Evolutionary conservation across 2,329 filamentous ascomycete genomes (phyloP), one percentile per base, ranked within the genome.

Genomic region (Scedosporium minutisporum): DNA sequence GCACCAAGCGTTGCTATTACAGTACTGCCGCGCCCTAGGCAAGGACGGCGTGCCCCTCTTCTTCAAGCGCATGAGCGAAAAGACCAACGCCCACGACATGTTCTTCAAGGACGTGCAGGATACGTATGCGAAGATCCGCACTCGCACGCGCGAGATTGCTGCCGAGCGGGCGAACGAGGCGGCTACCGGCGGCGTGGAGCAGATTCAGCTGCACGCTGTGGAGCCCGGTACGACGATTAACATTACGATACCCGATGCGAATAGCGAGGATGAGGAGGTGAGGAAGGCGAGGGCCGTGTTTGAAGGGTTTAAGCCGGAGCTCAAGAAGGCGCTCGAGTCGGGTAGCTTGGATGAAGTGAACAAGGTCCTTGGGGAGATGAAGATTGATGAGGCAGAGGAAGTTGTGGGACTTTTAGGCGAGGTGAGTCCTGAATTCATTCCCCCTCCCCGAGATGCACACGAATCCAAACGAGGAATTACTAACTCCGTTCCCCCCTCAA

Each of bases 181-280:
- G 3, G 78, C 74, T 48, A 75, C 77, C 64, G 90, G 88, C 46
- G 91, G 88, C 21, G 89, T 96, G 9, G 95, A 99, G 78, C 93
- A 97, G 75, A 99, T 99, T 68, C 96, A 99, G 76, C 82, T 99
- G 57, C 95, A 99, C 72, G 93, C 95, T 14, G 93, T 99, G 10
- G 92, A 97, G 73, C 93, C 93, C 0, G 89, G 89, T 58, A 97
- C 93, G 3, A 88, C 90, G 65, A 97, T 99, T 73, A 90, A 90
- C 72, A 97, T 97, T 74, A 84, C 78, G 62, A 88, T 96, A 46
- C 93, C 95, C 12, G 80, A 88, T 0, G 80, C 81, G 46, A 80
- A 85, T 25, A 89, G 87, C 68, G 81, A 86, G 25, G 86, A 93
- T 61, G 82, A 84, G 1, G 86, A 82, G 61, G 82, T 81, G 61